Conservation (phyloP, 352 stramenopile genomes). For the Phytophthora pistaciae region DNA sequence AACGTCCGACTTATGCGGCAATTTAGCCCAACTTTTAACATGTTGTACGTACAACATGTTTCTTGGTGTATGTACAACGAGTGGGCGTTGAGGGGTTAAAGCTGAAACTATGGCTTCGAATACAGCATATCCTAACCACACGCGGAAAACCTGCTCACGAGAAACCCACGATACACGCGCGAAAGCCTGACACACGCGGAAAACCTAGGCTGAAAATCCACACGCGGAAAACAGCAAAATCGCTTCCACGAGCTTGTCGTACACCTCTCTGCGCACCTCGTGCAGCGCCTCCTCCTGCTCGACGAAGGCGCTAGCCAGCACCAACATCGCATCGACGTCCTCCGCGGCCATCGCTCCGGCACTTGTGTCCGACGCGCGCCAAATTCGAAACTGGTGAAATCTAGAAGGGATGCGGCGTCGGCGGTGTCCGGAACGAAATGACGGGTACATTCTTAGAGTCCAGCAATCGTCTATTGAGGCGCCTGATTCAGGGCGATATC, state of each 20-base stretch:
- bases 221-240: no score
- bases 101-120: no score
- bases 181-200: no score
- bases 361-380: not conserved
- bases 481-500: not conserved
- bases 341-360: not conserved
- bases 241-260: not conserved
- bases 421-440: not conserved
- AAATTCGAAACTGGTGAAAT: not conserved
- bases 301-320: not conserved
- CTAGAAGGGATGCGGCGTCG: not conserved
- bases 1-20: not conserved
- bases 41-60: conserved; percentile 29
- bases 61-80: conserved; percentile 20
- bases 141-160: no score
- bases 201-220: no score
- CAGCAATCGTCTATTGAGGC: not conserved
- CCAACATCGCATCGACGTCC: not conserved
- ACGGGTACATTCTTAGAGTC: not conserved
- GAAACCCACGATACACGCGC: no score
- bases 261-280: not conserved
- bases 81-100: conserved; percentile 13
- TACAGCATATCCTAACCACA: no score
- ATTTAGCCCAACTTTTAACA: conserved; percentile 12
- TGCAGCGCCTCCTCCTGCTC: not conserved